phyloP scores from a whole-genome alignment of 805 yeast genomes.

The Metahyphopichia silvanorum region DNA sequence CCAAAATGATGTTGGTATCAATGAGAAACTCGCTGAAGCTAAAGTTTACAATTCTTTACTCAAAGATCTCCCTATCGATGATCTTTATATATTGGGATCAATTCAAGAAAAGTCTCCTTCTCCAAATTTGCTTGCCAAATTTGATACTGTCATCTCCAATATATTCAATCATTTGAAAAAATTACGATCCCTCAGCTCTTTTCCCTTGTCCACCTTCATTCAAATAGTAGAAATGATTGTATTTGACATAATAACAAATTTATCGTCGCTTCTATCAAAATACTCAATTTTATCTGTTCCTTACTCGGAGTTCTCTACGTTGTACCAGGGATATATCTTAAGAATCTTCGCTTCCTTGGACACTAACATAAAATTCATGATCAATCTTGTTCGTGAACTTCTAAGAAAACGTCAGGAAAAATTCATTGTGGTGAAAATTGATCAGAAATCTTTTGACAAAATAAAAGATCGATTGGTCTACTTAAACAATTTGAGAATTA shows the following conservation, averaged over 20 bases:
- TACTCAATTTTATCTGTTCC: slow-evolving; percentile 44
- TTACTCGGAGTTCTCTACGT: slow-evolving; percentile 33
- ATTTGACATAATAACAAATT: slow-evolving; percentile 47
- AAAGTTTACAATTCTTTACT: slow-evolving; percentile 59
- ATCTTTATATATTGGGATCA: slow-evolving; percentile 27
- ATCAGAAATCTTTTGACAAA: slow-evolving; percentile 31
- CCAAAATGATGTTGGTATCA: slow-evolving; percentile 66
- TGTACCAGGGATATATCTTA: slow-evolving; percentile 17
- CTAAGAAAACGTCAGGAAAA: slow-evolving; percentile 71
- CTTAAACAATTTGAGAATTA: slow-evolving; percentile 43
- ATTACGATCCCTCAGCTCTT: slow-evolving; percentile 48
- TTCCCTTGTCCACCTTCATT: slow-evolving; percentile 65
- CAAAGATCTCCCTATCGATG: slow-evolving; percentile 67
- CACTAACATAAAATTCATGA: slow-evolving; percentile 57
- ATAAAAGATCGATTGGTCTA: slow-evolving; percentile 43
- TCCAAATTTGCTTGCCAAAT: slow-evolving; percentile 29
- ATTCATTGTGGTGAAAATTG: slow-evolving; percentile 61
- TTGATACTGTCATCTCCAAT: slow-evolving; percentile 42
- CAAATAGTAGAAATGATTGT: slow-evolving; percentile 65
- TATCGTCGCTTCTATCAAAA: slow-evolving; percentile 36
- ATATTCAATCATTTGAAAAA: slow-evolving; percentile 64
- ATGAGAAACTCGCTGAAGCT: slow-evolving; percentile 50
- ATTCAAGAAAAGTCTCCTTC: slow-evolving; percentile 7
- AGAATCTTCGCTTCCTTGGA: slow-evolving; percentile 54
- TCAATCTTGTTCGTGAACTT: slow-evolving; percentile 67